Evolutionary conservation across 108 stramenopile genomes (phyloP), one percentile per base, ranked within the genome.

Genomic region (Hondaea fermentalgiana): DNA sequence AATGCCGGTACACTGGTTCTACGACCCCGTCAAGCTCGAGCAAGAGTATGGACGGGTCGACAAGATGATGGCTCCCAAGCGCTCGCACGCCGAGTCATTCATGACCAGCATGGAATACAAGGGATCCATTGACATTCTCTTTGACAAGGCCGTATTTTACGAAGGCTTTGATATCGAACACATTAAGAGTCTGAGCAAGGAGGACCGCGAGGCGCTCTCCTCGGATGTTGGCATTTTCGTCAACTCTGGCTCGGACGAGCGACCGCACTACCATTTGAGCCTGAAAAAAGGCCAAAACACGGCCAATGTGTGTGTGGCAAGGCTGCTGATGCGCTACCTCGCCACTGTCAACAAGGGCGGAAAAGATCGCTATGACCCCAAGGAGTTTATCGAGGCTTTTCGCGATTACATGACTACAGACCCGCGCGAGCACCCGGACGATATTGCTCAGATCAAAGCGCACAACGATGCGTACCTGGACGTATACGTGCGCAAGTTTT

Each of bases 1-100:
- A 17, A 89, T 93, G 44, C 96, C 96, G 19, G 94, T 93, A 4
- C 96, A 97, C 88, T 97, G 96, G 96, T 97, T 93, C 72, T 97
- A 97, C 87, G 95, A 94, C 42, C 95, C 95, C 10, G 72, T 59
- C 47, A 90, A 87, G 21, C 28, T 91, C 4, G 58, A 89, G 23
- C 57, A 44, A 17, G 91, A 91, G 2, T 91, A 91, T 89, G 91
- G 91, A 10, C 58, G 72, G 5, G 44, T 91, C 19, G 43, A 47
- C 57, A 72, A 43, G 35, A 88, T 91, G 49, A 57, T 89, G 45
- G 71, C 91, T 4, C 88, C 91, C 43, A 87, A 87, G 25, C 57
- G 58, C 44, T 60, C 58, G 16, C 91, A 91, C 57, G 29, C 88
- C 2, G 91, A 91, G 45, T 89, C 88, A 23, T 89, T 91, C 76